Percentiles rank a stretch among this genome's conserved stretches.
phyloP scores from a whole-genome alignment of 2,329 filamentous ascomycete species.

The Xylaria sp. region DNA sequence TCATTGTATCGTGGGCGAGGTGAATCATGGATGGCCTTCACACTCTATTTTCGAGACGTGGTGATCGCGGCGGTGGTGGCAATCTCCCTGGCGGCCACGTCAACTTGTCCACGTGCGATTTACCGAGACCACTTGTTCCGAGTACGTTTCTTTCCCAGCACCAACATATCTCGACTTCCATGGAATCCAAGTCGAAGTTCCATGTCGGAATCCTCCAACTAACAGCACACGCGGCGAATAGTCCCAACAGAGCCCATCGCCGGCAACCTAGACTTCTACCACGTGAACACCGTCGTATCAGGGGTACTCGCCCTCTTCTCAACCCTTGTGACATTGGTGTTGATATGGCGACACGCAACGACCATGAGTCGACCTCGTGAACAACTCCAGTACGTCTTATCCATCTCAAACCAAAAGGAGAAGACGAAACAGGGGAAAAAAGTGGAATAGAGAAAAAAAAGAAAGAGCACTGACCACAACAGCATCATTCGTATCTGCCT shows the following conservation, averaged over 20 bases:
- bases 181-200: no score
- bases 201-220: neutral
- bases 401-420: neutral
- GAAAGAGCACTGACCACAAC: neutral
- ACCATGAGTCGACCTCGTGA: conserved; percentile 38
- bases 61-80: conserved; percentile 4
- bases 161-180: neutral
- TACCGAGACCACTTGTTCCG: conserved; percentile 14
- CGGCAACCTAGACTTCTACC: conserved; percentile 19
- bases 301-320: conserved; percentile 33
- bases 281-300: conserved; percentile 35
- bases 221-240: conserved; percentile 1
- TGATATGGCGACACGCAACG: conserved; percentile 35
- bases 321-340: conserved; percentile 27
- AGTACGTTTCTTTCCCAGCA: conserved; percentile 4
- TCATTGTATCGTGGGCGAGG: no score
- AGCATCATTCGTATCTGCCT: conserved; percentile 39
- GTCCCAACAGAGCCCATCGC: conserved; percentile 17
- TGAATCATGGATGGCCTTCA: neutral
- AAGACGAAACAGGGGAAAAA: neutral
- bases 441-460: neutral
- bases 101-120: conserved; percentile 3
- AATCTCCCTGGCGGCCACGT: neutral
- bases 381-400: conserved; percentile 35
- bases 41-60: neutral